Evolutionary conservation across 495 filamentous ascomycete species (phyloP).

Genomic region (Tuber indicum): DNA sequence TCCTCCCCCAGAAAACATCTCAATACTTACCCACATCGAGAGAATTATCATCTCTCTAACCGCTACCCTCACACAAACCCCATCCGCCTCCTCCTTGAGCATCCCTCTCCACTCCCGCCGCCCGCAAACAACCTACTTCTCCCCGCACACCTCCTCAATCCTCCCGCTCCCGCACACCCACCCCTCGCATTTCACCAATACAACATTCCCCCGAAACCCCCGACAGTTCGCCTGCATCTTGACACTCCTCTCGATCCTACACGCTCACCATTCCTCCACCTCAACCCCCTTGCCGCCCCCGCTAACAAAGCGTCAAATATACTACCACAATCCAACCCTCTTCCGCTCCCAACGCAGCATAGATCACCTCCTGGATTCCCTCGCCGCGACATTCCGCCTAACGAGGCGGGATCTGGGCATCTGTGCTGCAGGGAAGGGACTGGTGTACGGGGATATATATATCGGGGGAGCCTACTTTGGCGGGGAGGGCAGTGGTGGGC

Average conservation of each 20-base stretch:
- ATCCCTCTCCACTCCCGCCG: conserved; percentile 19
- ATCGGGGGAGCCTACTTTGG: conserved; percentile 22
- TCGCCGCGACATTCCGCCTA: conserved; percentile 69
- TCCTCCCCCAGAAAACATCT: not conserved
- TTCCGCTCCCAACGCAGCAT: conserved; percentile 72
- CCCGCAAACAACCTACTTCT: conserved; percentile 8
- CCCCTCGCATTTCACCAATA: not conserved
- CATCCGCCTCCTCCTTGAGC: conserved; percentile 12
- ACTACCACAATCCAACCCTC: conserved; percentile 74
- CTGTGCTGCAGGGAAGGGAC: conserved; percentile 67
- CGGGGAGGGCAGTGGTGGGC: conserved; percentile 51
- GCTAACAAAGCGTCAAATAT: conserved; percentile 60
- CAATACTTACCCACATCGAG: conserved; percentile 22
- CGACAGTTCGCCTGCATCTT: conserved; percentile 28
- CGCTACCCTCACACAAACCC: conserved; percentile 5
- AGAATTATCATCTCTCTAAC: conserved; percentile 17
- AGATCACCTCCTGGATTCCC: conserved; percentile 71
- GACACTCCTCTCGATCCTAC: conserved; percentile 22
- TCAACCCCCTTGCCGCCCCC: conserved; percentile 38
- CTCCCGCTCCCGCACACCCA: conserved; percentile 3
- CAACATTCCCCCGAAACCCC: conserved; percentile 25
- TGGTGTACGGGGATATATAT: conserved; percentile 54
- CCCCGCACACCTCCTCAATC: conserved; percentile 10
- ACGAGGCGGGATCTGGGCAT: conserved; percentile 60
- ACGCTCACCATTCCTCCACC: conserved; percentile 4